Evolutionary conservation across 768 basidiomycete species (phyloP).

Genomic region (Pulveroboletus sp.): DNA sequence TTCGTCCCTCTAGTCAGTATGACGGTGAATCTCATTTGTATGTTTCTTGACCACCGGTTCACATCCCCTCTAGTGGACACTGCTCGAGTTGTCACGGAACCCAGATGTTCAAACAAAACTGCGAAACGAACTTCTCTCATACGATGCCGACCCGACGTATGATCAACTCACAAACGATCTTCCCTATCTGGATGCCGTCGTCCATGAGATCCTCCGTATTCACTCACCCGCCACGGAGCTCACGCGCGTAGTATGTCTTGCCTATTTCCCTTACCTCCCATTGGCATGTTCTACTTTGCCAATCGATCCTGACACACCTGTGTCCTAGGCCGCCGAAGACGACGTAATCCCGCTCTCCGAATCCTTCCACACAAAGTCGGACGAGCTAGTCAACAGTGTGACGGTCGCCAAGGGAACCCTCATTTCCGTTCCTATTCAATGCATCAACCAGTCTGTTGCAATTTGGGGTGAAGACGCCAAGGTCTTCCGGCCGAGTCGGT

Average conservation of each 20-base stretch:
- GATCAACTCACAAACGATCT: slow-evolving; percentile 49
- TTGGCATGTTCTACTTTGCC: neutral
- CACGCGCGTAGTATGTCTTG: slow-evolving; percentile 10
- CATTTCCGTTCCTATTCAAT: slow-evolving; percentile 41
- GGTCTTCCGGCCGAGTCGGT: slow-evolving; percentile 60
- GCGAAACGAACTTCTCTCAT: slow-evolving; percentile 46
- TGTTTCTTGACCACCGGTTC: neutral
- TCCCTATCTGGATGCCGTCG: slow-evolving; percentile 54
- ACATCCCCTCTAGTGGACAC: slow-evolving; percentile 43
- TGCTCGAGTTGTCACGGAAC: slow-evolving; percentile 52
- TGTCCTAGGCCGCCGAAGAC: slow-evolving; percentile 40
- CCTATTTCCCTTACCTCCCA: neutral
- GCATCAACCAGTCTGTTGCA: slow-evolving; percentile 47
- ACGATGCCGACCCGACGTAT: slow-evolving; percentile 48
- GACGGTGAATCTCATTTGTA: neutral
- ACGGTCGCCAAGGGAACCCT: slow-evolving; percentile 45
- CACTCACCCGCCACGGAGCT: slow-evolving; percentile 37
- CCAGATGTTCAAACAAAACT: slow-evolving; percentile 45
- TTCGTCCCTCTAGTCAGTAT: slow-evolving; percentile 10
- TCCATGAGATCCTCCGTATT: slow-evolving; percentile 42
- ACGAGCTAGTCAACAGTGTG: slow-evolving; percentile 37
- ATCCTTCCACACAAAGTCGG: slow-evolving; percentile 42
- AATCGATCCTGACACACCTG: too few species aligned
- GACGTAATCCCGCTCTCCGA: slow-evolving; percentile 54
- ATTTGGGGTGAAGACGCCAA: slow-evolving; percentile 63